Evolutionary conservation across 345 rosid genomes (phyloP).

Genomic region (Microthlaspi erraticum): DNA sequence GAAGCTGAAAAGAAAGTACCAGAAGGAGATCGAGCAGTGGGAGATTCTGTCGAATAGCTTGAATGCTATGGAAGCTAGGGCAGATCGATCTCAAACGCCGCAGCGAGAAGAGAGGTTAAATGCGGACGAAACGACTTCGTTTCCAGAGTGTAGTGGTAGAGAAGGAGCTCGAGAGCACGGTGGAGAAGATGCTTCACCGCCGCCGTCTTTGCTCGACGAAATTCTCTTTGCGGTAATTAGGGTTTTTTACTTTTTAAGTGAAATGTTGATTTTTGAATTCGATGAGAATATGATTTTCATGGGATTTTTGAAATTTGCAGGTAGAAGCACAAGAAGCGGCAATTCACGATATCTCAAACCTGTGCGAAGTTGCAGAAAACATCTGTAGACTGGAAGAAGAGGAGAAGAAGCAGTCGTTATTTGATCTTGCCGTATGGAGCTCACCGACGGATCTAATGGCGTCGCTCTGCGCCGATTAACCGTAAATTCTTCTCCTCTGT

Average conservation of each 20-base stretch:
- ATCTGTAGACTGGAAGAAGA: constrained; percentile 59
- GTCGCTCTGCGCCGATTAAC: constrained; percentile 57
- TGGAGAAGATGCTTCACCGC: constrained; percentile 27
- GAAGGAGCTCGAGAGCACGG: neutral
- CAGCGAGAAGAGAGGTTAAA: constrained; percentile 32
- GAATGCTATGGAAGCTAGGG: constrained; percentile 57
- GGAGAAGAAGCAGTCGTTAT: constrained; percentile 51
- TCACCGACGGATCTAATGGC: constrained; percentile 72
- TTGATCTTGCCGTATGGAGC: constrained; percentile 76
- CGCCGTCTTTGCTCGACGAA: constrained; percentile 51
- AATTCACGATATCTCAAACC: constrained; percentile 54
- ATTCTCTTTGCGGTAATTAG: constrained; percentile 68
- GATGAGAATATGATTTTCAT: neutral
- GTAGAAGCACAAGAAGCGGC: constrained; percentile 67
- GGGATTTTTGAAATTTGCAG: constrained; percentile 44
- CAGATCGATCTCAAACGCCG: constrained; percentile 39
- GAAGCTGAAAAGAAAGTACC: constrained; percentile 59
- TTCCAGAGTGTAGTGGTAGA: neutral
- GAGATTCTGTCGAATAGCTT: constrained; percentile 62
- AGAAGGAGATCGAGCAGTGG: constrained; percentile 70
- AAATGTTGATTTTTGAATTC: neutral
- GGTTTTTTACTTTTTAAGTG: neutral
- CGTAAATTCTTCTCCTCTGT: neutral
- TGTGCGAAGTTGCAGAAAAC: constrained; percentile 74
- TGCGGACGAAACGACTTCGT: constrained; percentile 34